Evolutionary conservation across 1,139 yeast species (phyloP), one percentile per base, ranked within the genome.

Genomic region (Candida gigantensis): DNA sequence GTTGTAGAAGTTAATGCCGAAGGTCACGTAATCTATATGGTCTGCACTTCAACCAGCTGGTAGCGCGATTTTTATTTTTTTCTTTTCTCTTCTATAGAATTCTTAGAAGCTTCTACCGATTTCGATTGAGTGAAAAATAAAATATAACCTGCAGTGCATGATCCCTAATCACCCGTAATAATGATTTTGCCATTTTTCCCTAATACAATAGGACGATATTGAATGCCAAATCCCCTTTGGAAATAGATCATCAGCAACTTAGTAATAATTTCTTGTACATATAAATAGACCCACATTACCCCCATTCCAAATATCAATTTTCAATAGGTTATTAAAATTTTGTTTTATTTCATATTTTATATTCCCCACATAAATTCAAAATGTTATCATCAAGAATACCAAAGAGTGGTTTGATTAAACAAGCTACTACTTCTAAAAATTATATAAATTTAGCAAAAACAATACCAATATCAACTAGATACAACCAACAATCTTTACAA

Each of bases 381-480:
- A 38, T 39, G 42, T 39, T 39, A 26, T 28, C 40, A 29, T 25
- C 37, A 18, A 39, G 27, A 34, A 28, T 39, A 14, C 36, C 36
- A 14, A 39, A 30, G 21, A 24, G 34, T 31, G 31, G 40, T 24
- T 19, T 34, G 17, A 13, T 34, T 9, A 34, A 27, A 24, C 36
- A 28, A 31, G 8, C 36, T 10, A 24, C 37, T 6, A 27, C n/a
- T n/a, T n/a, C 40, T 15, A 36, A 23, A 20, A 31, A 17, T 11
- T 5, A 15, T 8, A 7, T 20, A 12, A 25, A 9, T 10, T 13
- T 30, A 16, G 17, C 29, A 9, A 30, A 17, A 27, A 18, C 19
- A 9, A 30, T 36, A 12, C 42, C 42, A 21, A 15, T 30, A n/a
- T 15, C 37, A 20, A 14, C 23, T 31, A 32, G 13, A 17, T 32